Evolutionary conservation across 768 basidiomycete species (phyloP).

Genomic region (Calocera cornea): DNA sequence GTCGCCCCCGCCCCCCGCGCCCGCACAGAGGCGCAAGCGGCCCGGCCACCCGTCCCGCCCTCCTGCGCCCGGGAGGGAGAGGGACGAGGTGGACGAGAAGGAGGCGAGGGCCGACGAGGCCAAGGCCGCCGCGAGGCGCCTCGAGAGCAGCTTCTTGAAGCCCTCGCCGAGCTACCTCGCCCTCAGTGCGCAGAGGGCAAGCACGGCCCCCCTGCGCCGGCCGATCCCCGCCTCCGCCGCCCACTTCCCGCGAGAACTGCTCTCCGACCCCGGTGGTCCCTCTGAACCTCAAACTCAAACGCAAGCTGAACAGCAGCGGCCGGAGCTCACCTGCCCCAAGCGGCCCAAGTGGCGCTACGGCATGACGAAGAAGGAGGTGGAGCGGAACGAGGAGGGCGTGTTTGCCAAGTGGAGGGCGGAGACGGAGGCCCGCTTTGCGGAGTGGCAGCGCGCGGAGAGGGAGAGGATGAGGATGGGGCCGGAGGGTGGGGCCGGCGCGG

Average conservation of each 20-base stretch:
- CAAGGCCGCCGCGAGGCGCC: slow-evolving; percentile 11
- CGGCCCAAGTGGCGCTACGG: slow-evolving; percentile 80
- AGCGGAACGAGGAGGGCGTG: slow-evolving; percentile 73
- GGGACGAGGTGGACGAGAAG: slow-evolving; percentile 10
- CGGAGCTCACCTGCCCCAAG: slow-evolving; percentile 34
- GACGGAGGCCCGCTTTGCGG: slow-evolving; percentile 43
- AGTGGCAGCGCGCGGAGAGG: slow-evolving; percentile 26
- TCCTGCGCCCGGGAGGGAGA: not conserved
- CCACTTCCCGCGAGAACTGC: not conserved
- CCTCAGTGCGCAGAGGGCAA: not conserved
- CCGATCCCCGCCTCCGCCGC: not conserved
- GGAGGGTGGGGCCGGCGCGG: slow-evolving; percentile 14
- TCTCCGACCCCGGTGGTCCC: not conserved
- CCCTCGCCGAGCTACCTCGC: not conserved
- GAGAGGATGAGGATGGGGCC: slow-evolving; percentile 8
- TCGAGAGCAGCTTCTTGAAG: slow-evolving; percentile 15
- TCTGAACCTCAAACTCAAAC: slow-evolving; percentile 26
- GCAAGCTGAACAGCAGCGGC: not conserved
- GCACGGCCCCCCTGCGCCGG: not conserved
- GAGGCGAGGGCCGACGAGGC: slow-evolving; percentile 3
- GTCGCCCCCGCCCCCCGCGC: slow-evolving; percentile 3
- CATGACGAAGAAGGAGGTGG: slow-evolving; percentile 78
- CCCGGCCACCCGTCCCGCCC: not conserved
- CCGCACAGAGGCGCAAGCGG: not conserved
- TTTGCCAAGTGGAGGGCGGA: slow-evolving; percentile 66